Evolutionary conservation across 148 eudicot genomes (phyloP).

Genomic region (Mesembryanthemum crystallinum): DNA sequence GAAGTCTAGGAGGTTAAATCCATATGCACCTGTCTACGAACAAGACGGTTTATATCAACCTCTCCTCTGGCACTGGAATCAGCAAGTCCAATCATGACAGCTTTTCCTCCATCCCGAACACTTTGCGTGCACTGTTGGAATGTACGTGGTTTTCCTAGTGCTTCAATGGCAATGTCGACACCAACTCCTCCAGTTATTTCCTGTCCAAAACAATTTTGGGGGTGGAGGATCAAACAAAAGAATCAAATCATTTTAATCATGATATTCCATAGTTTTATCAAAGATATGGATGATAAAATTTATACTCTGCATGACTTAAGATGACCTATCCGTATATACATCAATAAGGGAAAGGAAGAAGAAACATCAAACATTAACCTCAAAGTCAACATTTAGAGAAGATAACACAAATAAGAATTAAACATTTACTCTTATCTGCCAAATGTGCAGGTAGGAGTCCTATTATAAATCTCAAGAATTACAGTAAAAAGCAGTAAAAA

Average conservation of each 20-base stretch:
- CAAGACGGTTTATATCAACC: conserved; percentile 95
- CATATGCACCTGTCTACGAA: conserved; percentile 82
- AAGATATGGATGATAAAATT: neutral
- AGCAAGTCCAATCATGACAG: conserved; percentile 96
- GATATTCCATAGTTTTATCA: neutral
- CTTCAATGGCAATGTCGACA: conserved; percentile 91
- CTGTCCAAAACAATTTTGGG: conserved; percentile 36
- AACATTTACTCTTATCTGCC: neutral
- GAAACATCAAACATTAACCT: neutral
- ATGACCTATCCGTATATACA: too few species aligned
- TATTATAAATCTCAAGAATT: neutral
- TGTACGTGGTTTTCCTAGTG: conserved; percentile 79
- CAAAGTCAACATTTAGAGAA: neutral
- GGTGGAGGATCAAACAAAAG: neutral
- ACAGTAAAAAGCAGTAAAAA: neutral
- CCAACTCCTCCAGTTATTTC: conserved; percentile 94
- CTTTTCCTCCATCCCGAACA: conserved; percentile 98
- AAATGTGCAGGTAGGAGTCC: neutral
- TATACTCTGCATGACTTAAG: neutral
- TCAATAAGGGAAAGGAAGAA: conserved; percentile 17
- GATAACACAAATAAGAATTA: neutral
- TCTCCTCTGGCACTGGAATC: conserved; percentile 78
- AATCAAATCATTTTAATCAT: conserved; percentile 3
- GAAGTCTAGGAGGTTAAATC: neutral
- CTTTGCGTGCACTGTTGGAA: conserved; percentile 91